Evolutionary conservation across 371 early-diverging fungal species (phyloP).

Genomic region (Actinomucor elegans): DNA sequence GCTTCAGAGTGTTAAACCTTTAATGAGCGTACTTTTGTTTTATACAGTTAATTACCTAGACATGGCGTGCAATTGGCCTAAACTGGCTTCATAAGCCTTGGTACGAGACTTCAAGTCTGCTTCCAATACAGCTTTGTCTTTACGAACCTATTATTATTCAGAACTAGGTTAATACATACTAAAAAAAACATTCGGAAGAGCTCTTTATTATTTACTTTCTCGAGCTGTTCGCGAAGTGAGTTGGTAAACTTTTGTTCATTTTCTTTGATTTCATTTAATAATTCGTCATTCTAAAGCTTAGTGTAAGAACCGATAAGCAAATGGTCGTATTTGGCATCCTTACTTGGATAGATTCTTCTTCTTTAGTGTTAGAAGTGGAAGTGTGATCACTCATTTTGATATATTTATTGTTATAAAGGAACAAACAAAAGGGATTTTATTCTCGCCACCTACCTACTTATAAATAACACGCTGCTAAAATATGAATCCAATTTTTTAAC

Average conservation of each 20-base stretch:
- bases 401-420: too few relatives aligned
- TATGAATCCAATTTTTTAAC: too few relatives aligned
- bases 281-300: conserved; percentile 4
- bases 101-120: conserved; percentile 45
- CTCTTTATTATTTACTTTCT: conserved; percentile 28
- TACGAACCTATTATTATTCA: conserved; percentile 52
- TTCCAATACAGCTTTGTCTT: conserved; percentile 46
- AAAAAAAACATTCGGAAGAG: too few relatives aligned
- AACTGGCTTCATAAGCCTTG: conserved; percentile 34
- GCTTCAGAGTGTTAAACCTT: too few relatives aligned
- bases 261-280: conserved; percentile 21
- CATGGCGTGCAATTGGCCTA: conserved; percentile 31
- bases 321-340: too few relatives aligned
- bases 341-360: too few relatives aligned
- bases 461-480: too few relatives aligned
- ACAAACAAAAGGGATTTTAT: too few relatives aligned
- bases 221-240: conserved; percentile 46
- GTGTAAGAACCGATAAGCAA: too few relatives aligned
- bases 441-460: too few relatives aligned
- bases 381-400: background rate
- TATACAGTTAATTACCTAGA: conserved; percentile 20
- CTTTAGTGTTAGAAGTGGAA: background rate
- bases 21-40: background rate
- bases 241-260: conserved; percentile 39
- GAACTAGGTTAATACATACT: too few relatives aligned